Evolutionary conservation across 108 stramenopile genomes (phyloP).

Genomic region (Pseudonitzschia delicatissima): DNA sequence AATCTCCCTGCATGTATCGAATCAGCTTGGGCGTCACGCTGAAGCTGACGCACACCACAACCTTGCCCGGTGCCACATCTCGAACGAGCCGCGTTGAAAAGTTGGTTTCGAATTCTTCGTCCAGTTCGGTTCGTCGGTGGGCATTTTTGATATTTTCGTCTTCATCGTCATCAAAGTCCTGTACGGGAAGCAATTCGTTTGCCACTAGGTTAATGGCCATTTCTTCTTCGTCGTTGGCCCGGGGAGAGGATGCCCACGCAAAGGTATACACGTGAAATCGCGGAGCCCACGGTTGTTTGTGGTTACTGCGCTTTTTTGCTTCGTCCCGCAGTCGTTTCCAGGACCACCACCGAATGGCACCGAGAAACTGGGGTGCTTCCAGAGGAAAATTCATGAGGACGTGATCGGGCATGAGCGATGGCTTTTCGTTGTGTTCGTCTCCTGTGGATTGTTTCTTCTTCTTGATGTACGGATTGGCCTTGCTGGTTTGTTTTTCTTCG

Average conservation of each 20-base stretch:
- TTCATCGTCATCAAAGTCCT: background rate
- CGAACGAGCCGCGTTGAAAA: slow-evolving; percentile 65
- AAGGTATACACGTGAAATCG: slow-evolving; percentile 69
- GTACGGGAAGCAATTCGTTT: slow-evolving; percentile 50
- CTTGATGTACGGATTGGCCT: background rate
- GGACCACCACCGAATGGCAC: slow-evolving; percentile 80
- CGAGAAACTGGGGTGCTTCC: slow-evolving; percentile 59
- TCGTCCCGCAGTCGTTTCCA: slow-evolving; percentile 12
- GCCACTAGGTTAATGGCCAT: slow-evolving; percentile 71
- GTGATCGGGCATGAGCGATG: slow-evolving; percentile 57
- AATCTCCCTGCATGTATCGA: slow-evolving; percentile 77
- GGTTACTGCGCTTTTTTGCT: background rate
- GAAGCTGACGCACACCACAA: slow-evolving; percentile 84
- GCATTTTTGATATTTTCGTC: background rate
- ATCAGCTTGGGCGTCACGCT: slow-evolving; percentile 59
- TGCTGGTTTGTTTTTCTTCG: slow-evolving; percentile 10
- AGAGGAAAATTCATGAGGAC: slow-evolving; percentile 82
- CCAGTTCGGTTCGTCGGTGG: slow-evolving; percentile 56
- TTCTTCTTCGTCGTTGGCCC: slow-evolving; percentile 42
- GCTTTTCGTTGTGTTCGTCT: background rate
- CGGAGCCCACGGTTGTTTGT: slow-evolving; percentile 12
- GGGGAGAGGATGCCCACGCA: slow-evolving; percentile 45
- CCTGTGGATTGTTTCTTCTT: background rate
- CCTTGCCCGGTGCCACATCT: slow-evolving; percentile 85
- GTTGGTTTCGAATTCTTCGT: slow-evolving; percentile 58